phyloP scores from a whole-genome alignment of 2,329 filamentous ascomycete species.

The Scedosporium minutisporum region DNA sequence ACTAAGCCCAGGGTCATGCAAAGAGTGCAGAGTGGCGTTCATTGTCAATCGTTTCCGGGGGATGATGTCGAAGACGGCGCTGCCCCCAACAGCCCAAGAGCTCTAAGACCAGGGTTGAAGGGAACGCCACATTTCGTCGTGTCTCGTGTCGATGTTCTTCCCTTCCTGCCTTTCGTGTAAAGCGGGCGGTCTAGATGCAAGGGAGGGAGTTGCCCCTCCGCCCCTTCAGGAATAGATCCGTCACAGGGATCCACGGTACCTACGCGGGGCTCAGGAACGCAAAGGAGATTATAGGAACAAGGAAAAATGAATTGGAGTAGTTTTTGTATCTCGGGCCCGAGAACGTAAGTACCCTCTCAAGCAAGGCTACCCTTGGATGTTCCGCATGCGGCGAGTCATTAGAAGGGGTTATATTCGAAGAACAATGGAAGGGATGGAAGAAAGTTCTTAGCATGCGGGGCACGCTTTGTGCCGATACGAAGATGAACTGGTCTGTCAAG shows the following conservation, averaged over 20 bases:
- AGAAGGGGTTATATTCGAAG: neutral
- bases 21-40: neutral
- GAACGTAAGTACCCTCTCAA: neutral
- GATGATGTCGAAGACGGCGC: neutral
- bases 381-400: neutral
- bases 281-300: slow-evolving; percentile 1
- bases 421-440: slow-evolving; percentile 10
- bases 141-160: neutral
- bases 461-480: neutral
- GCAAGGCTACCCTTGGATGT: neutral
- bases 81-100: neutral
- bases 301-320: neutral
- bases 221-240: slow-evolving; percentile 4
- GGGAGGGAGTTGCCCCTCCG: neutral
- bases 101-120: neutral
- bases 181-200: slow-evolving; percentile 5
- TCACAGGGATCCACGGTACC: neutral
- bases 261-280: slow-evolving; percentile 6
- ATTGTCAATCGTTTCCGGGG: neutral
- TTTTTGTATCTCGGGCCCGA: neutral
- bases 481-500: slow-evolving; percentile 5
- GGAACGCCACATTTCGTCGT: neutral
- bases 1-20: neutral
- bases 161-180: neutral
- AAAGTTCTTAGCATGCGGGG: neutral